Conservation (phyloP, 257 asterid genomes). For the Solanum dulcamara region DNA sequence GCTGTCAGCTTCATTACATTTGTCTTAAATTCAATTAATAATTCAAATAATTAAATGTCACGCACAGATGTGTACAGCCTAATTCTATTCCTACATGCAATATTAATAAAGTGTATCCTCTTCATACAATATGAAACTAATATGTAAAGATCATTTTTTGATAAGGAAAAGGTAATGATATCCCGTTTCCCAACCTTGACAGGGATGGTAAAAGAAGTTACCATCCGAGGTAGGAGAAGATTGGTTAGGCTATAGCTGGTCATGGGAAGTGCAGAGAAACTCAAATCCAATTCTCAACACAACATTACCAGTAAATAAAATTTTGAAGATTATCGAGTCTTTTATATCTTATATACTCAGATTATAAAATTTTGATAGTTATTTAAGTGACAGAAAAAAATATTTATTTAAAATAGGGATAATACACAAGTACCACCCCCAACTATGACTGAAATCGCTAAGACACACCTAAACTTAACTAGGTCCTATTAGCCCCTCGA, state of each 20-base stretch:
- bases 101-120: background rate
- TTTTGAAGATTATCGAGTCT: background rate
- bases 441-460: too few relatives aligned
- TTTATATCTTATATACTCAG: background rate
- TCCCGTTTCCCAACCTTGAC: conserved; percentile 22
- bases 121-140: background rate
- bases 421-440: too few relatives aligned
- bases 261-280: conserved; percentile 42
- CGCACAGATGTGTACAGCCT: background rate
- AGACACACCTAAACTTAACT: too few relatives aligned
- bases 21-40: background rate
- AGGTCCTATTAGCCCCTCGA: too few relatives aligned
- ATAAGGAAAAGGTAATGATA: background rate
- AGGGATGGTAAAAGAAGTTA: conserved; percentile 11
- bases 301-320: conserved; percentile 31
- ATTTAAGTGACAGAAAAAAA: background rate
- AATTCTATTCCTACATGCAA: background rate
- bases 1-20: background rate
- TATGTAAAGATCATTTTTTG: background rate
- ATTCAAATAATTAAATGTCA: background rate
- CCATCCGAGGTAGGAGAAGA: conserved; percentile 22
- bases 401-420: too few relatives aligned
- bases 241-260: conserved; percentile 30
- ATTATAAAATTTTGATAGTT: background rate
- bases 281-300: conserved; percentile 22